These are phyloP conservation scores for Penicillium sp. DNA, from an alignment of 2,329 filamentous ascomycete genomes.

Conservation along the genomic window DNA sequence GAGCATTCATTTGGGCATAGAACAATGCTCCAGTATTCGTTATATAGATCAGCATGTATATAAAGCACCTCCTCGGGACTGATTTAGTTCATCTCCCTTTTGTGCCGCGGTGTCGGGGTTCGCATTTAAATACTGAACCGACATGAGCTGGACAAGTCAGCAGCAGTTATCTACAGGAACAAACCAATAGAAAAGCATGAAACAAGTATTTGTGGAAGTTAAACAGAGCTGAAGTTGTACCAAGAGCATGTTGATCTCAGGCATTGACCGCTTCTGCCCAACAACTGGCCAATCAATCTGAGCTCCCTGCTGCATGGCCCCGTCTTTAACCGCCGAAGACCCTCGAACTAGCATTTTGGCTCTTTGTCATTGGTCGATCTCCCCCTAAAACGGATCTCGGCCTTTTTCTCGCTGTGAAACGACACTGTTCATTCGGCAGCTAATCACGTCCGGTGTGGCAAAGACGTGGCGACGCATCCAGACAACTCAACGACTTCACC, in stretches of 20 bases:
- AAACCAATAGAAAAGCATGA: neutral
- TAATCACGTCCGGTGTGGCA: neutral
- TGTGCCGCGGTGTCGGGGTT: too few species aligned
- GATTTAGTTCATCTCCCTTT: neutral
- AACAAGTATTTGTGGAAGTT: neutral
- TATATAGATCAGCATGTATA: neutral
- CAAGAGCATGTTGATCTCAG: neutral
- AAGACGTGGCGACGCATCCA: constrained; percentile 11
- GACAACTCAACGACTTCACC: constrained; percentile 6
- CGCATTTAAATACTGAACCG: neutral
- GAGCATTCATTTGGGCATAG: neutral
- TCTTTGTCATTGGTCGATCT: neutral
- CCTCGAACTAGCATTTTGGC: neutral
- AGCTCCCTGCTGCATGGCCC: neutral
- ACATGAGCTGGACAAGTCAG: neutral
- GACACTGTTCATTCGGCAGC: neutral
- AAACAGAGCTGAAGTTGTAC: neutral
- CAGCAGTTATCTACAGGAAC: neutral
- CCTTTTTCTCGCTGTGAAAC: neutral
- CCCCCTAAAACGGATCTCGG: neutral
- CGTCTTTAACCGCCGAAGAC: constrained; percentile 1
- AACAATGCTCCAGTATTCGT: neutral
- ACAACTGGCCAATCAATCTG: constrained; percentile 1
- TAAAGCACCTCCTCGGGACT: neutral
- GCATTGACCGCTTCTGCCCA: constrained; percentile 1